Evolutionary conservation across 192 early-diverging fungal genomes (phyloP), one percentile per base, ranked within the genome.

Genomic region (Piromyces sp.): DNA sequence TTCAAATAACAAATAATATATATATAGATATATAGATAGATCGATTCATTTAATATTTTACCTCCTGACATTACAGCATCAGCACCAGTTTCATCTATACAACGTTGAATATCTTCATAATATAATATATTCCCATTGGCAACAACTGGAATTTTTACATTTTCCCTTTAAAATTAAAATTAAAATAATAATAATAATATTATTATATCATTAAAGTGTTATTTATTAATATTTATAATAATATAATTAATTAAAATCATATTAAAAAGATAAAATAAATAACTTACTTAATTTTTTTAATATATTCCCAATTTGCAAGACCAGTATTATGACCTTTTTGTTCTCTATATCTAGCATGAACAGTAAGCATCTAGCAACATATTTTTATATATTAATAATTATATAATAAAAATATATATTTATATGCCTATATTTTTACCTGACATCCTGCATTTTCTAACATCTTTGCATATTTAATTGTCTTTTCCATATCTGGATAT

Each of bases 51-150:
- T 90, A 30, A 42, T 79, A 30, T 38, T 30, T 17, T 78, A 79
- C 82, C 87, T 15, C 95, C 97, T 6, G 93, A 90, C 98, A 99
- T 99, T 78, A 98, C 94, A 30, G 96, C 98, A 82, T 95, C 96
- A 30, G 90, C 94, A 16, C 94, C 94, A 14, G 97, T 99, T n/a
- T 85, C 84, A 17, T 93, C 90, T 1, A 98, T 80, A 80, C 96
- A 98, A 6, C 89, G 84, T 81, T 94, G 90, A 36, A 97, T 88
- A 80, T 99, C 97, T 86, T 98, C 95, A 30, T 87, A 87, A 83
- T 98, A 98, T 28, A 97, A 87, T 78, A 99, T 96, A 82, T 99
- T 98, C n/a, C 98, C 98, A 82, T 99, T 99, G 80, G 96, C 96
- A 87, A 98, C 89, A 15, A 99, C 95, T 0, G 98, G 98, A 0